A percentile compares a stretch with the other conserved stretches of the same genome.
Conservation (phyloP, 106 monocot genomes). For the Acorus calamus region DNA sequence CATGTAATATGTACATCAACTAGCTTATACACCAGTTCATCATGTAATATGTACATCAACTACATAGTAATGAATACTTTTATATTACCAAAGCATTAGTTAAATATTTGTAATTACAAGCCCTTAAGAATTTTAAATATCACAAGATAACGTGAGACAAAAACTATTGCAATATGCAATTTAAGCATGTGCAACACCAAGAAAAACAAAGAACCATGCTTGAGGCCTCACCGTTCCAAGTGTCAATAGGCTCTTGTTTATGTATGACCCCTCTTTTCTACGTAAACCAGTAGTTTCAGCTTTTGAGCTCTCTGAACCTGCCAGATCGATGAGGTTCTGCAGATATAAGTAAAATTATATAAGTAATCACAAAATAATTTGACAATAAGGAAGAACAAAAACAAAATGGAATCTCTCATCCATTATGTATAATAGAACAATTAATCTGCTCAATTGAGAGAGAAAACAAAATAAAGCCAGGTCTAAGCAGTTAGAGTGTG, state of each 20-base stretch:
- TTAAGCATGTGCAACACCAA: background rate
- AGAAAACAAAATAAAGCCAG: background rate
- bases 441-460: background rate
- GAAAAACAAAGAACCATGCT: background rate
- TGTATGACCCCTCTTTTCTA: constrained; percentile 85
- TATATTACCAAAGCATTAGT: no score
- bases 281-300: constrained; percentile 92
- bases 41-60: no score
- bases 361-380: constrained; percentile 20
- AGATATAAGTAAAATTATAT: constrained; percentile 37
- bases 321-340: constrained; percentile 99
- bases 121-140: no score
- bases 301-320: constrained; percentile 96
- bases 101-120: no score
- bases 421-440: background rate
- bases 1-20: no score
- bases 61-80: no score
- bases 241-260: constrained; percentile 90
- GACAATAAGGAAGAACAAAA: constrained; percentile 3
- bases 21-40: no score
- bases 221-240: constrained; percentile 75
- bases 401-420: background rate
- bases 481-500: background rate
- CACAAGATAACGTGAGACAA: background rate
- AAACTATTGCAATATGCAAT: background rate